A percentile compares a stretch with the other conserved stretches of the same genome.
These are phyloP conservation scores for Physcomitrellopsis africana DNA, from an alignment of 225 moss, liverwort and hornwort genomes.

Conservation along the genomic window DNA sequence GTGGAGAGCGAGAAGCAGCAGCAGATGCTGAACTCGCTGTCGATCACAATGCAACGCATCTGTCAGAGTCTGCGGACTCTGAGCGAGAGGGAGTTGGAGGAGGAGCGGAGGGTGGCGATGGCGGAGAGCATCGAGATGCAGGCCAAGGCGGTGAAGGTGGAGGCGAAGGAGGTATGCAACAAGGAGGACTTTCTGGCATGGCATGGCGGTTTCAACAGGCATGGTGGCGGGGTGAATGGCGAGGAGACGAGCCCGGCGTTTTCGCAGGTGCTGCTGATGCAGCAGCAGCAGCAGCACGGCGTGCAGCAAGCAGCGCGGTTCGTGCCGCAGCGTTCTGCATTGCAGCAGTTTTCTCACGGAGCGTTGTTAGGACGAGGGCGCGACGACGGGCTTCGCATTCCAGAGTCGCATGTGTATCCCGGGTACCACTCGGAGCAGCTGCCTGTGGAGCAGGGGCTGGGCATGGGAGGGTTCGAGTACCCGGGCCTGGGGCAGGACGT, in stretches of 20 bases:
- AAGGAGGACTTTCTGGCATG: constrained; percentile 43
- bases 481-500: constrained; percentile 52
- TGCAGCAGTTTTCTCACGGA: constrained; percentile 26
- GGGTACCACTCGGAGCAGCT: constrained; percentile 31
- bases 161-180: constrained; percentile 30
- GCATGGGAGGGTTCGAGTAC: constrained; percentile 37
- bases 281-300: constrained; percentile 11
- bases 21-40: constrained; percentile 78
- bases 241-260: constrained; percentile 30
- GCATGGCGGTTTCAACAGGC: constrained; percentile 33
- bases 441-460: constrained; percentile 43
- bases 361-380: not conserved
- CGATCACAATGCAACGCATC: constrained; percentile 91
- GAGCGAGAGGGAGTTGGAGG: constrained; percentile 84
- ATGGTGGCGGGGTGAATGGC: not conserved
- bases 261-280: constrained; percentile 24
- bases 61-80: constrained; percentile 95
- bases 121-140: constrained; percentile 54
- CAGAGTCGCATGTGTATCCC: constrained; percentile 39
- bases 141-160: constrained; percentile 50
- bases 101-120: constrained; percentile 64
- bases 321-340: constrained; percentile 39
- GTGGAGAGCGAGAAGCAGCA: constrained; percentile 84
- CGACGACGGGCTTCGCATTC: constrained; percentile 34
- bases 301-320: constrained; percentile 25